Evolutionary conservation across 139 green algal species (phyloP).

Genomic region (Pycnococcus provasolii): DNA sequence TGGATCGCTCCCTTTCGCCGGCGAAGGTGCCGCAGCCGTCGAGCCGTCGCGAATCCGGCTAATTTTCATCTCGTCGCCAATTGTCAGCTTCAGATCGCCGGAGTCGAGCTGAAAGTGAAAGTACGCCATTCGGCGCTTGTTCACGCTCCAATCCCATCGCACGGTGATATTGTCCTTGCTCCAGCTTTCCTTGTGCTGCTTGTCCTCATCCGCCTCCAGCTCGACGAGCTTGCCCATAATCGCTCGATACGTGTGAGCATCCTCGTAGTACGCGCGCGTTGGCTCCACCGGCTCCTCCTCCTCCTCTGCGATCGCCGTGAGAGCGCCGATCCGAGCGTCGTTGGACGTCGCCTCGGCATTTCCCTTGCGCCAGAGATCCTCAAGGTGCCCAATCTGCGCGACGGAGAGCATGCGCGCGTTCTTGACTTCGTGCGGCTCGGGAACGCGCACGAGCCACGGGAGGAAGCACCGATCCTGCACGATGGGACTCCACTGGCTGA

Average conservation of each 20-base stretch:
- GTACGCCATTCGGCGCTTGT: constrained; percentile 73
- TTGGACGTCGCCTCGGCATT: constrained; percentile 62
- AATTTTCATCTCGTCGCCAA: constrained; percentile 67
- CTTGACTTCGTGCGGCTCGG: constrained; percentile 43
- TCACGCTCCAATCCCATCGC: constrained; percentile 83
- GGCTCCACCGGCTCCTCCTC: constrained; percentile 67
- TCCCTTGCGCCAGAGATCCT: constrained; percentile 77
- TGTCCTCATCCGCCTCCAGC: constrained; percentile 92
- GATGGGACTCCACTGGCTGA: constrained; percentile 82
- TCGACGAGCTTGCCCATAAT: constrained; percentile 74
- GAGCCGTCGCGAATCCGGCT: neutral
- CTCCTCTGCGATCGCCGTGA: constrained; percentile 52
- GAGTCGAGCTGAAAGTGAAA: constrained; percentile 73
- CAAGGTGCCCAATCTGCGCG: constrained; percentile 35
- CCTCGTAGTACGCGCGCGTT: constrained; percentile 58
- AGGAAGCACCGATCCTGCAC: constrained; percentile 81
- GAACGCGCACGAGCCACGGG: constrained; percentile 78
- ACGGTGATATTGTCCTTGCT: constrained; percentile 69
- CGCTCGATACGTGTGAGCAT: constrained; percentile 68
- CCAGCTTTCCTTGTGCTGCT: constrained; percentile 76
- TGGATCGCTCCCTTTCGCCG: neutral
- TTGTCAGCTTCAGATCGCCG: constrained; percentile 32
- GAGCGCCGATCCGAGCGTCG: constrained; percentile 39
- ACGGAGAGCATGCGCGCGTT: neutral
- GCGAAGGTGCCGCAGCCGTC: neutral